Conservation (phyloP, 306 rosid species). For the Cucumis sativus region DNA sequence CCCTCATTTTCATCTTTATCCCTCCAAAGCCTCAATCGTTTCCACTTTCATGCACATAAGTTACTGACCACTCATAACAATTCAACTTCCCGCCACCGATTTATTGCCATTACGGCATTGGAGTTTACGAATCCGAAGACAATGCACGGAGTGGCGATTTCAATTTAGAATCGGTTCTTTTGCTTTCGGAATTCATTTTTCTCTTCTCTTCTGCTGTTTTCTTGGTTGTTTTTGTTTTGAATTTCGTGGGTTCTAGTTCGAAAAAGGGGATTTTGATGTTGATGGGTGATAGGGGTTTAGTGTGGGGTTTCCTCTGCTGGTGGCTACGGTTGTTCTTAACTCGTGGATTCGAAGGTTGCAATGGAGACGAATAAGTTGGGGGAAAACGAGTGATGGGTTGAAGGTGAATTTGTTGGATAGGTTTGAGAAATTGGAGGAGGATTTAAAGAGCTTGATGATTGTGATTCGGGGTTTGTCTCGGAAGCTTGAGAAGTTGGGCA, state of each 20-base stretch:
- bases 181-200: conserved; percentile 40
- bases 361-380: conserved; percentile 38
- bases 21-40: not conserved
- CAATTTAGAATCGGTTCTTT: conserved; percentile 41
- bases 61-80: not conserved
- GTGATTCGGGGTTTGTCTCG: conserved; percentile 57
- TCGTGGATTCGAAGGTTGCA: conserved; percentile 63
- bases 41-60: not conserved
- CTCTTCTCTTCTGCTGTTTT: conserved; percentile 42
- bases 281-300: conserved; percentile 22
- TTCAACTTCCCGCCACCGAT: not conserved
- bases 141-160: conserved; percentile 8
- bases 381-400: conserved; percentile 27
- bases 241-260: conserved; percentile 15
- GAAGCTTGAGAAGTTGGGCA: conserved; percentile 83
- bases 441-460: conserved; percentile 40
- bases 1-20: not conserved
- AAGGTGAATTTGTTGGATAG: conserved; percentile 60
- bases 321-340: conserved; percentile 40
- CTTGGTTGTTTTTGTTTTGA: conserved; percentile 22
- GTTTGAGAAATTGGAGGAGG: conserved; percentile 74
- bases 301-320: conserved; percentile 28
- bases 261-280: conserved; percentile 27
- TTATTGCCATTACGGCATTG: conserved; percentile 8
- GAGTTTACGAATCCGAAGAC: conserved; percentile 22